phyloP scores from a whole-genome alignment of 495 filamentous ascomycete species.

The Aspergillus heteromorphus region DNA sequence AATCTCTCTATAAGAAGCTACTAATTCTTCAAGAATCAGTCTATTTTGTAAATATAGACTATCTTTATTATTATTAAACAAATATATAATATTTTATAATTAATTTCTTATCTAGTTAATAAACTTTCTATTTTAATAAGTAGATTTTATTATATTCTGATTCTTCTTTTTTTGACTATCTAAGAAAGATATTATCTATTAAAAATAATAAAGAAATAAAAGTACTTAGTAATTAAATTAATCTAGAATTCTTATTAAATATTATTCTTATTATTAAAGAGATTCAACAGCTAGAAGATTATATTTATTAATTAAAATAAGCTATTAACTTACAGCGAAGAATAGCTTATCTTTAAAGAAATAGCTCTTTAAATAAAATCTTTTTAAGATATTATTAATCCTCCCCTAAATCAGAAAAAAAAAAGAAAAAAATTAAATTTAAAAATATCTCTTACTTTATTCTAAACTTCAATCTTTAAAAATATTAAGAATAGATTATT shows the following conservation, averaged over 20 bases:
- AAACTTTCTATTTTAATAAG: neutral
- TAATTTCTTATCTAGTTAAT: neutral
- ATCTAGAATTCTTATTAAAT: neutral
- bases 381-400: too few relatives aligned
- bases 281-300: neutral
- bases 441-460: neutral
- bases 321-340: neutral
- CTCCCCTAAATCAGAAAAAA: too few relatives aligned
- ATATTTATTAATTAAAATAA: neutral
- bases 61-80: neutral
- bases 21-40: too few relatives aligned
- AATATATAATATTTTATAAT: neutral
- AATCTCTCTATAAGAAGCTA: too few relatives aligned
- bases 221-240: too few relatives aligned
- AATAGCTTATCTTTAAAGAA: neutral
- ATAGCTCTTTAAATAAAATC: neutral
- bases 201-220: too few relatives aligned
- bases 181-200: neutral
- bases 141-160: neutral
- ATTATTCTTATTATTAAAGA: neutral
- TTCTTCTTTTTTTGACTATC: neutral
- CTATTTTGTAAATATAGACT: neutral
- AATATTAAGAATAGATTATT: neutral
- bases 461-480: neutral
- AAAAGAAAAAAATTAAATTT: neutral